Conservation (phyloP, 1,284 basidiomycete species). For the Melampsora abietis-canadensis region DNA sequence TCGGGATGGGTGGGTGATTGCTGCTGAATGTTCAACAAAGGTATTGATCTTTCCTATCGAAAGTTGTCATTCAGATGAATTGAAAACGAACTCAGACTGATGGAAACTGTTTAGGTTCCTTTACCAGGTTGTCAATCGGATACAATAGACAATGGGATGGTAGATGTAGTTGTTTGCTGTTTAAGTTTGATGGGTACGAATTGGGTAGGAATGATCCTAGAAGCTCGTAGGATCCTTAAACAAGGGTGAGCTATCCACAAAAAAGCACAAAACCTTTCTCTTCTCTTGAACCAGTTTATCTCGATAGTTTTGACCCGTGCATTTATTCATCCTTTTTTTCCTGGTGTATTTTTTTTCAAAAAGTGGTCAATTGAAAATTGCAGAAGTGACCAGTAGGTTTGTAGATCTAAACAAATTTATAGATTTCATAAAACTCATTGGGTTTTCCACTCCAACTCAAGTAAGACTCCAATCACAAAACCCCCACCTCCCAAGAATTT, state of each 20-base stretch:
- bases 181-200: slow-evolving; percentile 96
- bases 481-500: too few species aligned
- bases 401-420: slow-evolving; percentile 71
- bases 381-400: slow-evolving; percentile 91
- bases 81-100: too few species aligned
- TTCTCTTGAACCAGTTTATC: too few species aligned
- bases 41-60: slow-evolving; percentile 27
- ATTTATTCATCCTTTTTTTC: slow-evolving; percentile 3
- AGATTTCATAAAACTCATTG: slow-evolving; percentile 67
- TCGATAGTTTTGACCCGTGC: not conserved
- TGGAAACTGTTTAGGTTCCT: slow-evolving; percentile 37
- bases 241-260: slow-evolving; percentile 61
- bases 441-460: slow-evolving; percentile 73
- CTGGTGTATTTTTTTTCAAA: slow-evolving; percentile 2
- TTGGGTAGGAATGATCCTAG: slow-evolving; percentile 84
- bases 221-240: slow-evolving; percentile 81
- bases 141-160: slow-evolving; percentile 48
- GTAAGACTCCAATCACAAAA: slow-evolving; percentile 55
- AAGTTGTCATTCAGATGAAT: too few species aligned
- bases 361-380: slow-evolving; percentile 83
- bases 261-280: too few species aligned
- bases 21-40: slow-evolving; percentile 48
- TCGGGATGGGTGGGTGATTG: slow-evolving; percentile 58
- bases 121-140: slow-evolving; percentile 47
- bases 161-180: slow-evolving; percentile 84